These are phyloP conservation scores for Licmophora abbreviata DNA, from an alignment of 108 stramenopile genomes.

Conservation along the genomic window DNA sequence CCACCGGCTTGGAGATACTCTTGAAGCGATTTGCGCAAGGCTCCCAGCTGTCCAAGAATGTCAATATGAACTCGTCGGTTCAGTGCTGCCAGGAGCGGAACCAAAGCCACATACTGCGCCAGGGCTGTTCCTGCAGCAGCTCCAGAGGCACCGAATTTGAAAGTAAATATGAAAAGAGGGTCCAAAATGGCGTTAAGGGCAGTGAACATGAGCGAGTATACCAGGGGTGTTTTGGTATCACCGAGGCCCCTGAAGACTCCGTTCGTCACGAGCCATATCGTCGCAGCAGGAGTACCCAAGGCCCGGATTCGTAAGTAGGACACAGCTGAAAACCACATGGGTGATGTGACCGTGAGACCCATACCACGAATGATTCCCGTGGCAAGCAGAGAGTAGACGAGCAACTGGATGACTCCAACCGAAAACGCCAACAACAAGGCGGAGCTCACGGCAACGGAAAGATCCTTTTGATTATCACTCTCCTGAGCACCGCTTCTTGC, in stretches of 20 bases:
- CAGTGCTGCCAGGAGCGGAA: constrained; percentile 68
- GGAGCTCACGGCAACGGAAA: constrained; percentile 74
- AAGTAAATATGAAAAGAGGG: constrained; percentile 85
- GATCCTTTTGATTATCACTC: constrained; percentile 17
- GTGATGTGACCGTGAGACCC: constrained; percentile 51
- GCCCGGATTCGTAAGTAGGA: constrained; percentile 77
- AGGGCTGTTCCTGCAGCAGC: constrained; percentile 88
- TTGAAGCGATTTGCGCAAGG: constrained; percentile 38
- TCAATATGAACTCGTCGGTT: constrained; percentile 62
- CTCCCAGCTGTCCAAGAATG: constrained; percentile 45
- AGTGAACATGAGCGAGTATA: constrained; percentile 72
- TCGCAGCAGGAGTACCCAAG: constrained; percentile 83
- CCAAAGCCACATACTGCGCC: constrained; percentile 73
- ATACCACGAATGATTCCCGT: constrained; percentile 54
- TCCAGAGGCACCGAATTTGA: constrained; percentile 75
- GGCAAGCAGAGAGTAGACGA: constrained; percentile 58
- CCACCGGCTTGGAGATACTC: constrained; percentile 70
- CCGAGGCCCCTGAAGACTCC: constrained; percentile 92
- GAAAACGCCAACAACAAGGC: constrained; percentile 74
- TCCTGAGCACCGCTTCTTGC: constrained; percentile 13
- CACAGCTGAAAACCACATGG: constrained; percentile 79
- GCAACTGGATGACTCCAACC: constrained; percentile 75
- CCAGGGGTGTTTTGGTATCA: constrained; percentile 83
- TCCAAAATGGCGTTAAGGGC: constrained; percentile 76
- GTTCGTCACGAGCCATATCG: constrained; percentile 86